phyloP scores from a whole-genome alignment of 164 flowering plant species.

The Taxillus chinensis region DNA sequence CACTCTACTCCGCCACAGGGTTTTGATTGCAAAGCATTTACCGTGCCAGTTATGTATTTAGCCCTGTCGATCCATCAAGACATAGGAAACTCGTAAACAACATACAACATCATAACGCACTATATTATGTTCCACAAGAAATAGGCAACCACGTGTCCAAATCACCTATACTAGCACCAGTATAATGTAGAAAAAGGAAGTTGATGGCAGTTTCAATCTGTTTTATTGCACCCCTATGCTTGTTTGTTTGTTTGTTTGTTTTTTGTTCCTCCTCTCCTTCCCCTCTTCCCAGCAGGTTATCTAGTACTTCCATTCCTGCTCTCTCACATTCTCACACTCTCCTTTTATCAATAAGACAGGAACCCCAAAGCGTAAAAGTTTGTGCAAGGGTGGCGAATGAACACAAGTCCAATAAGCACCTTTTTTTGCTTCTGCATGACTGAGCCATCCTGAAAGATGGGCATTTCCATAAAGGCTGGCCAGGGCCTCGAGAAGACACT shows the following conservation, averaged over 20 bases:
- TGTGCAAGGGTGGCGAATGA: too few relatives aligned
- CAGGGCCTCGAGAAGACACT: constrained; percentile 80
- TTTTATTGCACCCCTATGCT: too few relatives aligned
- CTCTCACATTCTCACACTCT: too few relatives aligned
- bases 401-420: constrained; percentile 62
- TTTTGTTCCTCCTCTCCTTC: too few relatives aligned
- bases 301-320: too few relatives aligned
- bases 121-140: neutral
- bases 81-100: neutral
- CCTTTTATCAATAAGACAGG: too few relatives aligned
- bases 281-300: too few relatives aligned
- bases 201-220: too few relatives aligned
- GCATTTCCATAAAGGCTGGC: constrained; percentile 76
- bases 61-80: constrained; percentile 40
- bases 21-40: constrained; percentile 55
- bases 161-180: too few relatives aligned
- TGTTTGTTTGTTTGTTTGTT: too few relatives aligned
- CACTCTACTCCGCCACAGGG: constrained; percentile 76
- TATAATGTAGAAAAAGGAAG: too few relatives aligned
- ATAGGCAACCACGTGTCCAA: neutral
- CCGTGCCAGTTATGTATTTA: constrained; percentile 62
- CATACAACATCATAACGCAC: neutral
- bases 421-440: constrained; percentile 69
- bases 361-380: too few relatives aligned
- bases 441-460: constrained; percentile 40